These are phyloP conservation scores for Limnanthes douglasii DNA, from an alignment of 345 rosid genomes.

Conservation along the genomic window DNA sequence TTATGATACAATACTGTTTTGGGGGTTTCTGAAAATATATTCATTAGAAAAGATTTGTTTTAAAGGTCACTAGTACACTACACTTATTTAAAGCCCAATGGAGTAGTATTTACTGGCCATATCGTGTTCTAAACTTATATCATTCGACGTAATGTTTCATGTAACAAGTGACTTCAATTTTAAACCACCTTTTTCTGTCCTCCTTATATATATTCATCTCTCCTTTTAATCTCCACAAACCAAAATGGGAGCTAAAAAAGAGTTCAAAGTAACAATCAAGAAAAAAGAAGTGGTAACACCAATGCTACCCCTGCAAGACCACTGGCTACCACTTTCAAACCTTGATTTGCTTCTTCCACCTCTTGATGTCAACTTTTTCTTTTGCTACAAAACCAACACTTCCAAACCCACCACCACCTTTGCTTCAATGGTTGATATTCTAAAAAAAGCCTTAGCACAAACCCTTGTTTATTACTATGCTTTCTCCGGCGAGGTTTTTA, in stretches of 20 bases:
- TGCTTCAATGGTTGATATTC: slow-evolving; percentile 16
- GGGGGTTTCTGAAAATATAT: no score
- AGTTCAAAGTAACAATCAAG: slow-evolving; percentile 19
- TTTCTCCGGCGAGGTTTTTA: slow-evolving; percentile 53
- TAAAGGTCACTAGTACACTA: no score
- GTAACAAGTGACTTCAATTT: no score
- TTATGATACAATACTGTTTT: no score
- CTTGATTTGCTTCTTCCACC: slow-evolving; percentile 79
- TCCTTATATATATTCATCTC: no score
- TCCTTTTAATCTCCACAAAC: no score
- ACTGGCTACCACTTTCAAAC: slow-evolving; percentile 79
- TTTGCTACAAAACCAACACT: slow-evolving; percentile 28
- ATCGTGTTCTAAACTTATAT: no score
- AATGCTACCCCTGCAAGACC: slow-evolving; percentile 48
- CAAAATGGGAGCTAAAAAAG: slow-evolving; percentile 9
- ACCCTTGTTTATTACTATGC: slow-evolving; percentile 59
- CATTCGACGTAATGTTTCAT: no score
- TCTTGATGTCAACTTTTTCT: slow-evolving; percentile 40
- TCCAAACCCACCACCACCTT: slow-evolving; percentile 2
- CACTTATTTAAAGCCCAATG: no score
- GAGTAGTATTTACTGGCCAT: no score
- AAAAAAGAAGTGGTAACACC: slow-evolving; percentile 52
- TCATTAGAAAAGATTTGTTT: no score
- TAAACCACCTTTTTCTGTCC: no score
- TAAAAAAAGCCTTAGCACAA: slow-evolving; percentile 49